phyloP scores from a whole-genome alignment of 2,329 filamentous ascomycete genomes.

The Aspergillus aculeatus region DNA sequence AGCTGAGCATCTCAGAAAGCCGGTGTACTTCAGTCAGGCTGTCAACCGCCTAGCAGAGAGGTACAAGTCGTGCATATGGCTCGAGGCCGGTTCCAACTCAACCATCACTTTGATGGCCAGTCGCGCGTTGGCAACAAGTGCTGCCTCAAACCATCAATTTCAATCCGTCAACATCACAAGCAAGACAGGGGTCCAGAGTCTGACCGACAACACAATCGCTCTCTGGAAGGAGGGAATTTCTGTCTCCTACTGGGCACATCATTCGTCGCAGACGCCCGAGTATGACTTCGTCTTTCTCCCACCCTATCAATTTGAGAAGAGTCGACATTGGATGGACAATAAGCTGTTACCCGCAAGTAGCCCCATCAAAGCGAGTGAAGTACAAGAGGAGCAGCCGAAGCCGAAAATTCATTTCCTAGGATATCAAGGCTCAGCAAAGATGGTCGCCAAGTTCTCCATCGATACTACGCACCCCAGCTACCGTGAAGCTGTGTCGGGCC shows the following conservation, averaged over 20 bases:
- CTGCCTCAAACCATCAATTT: slow-evolving; percentile 13
- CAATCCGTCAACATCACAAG: slow-evolving; percentile 19
- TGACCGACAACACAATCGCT: slow-evolving; percentile 29
- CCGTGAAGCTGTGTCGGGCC: slow-evolving; percentile 14
- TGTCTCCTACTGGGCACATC: slow-evolving; percentile 42
- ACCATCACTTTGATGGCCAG: slow-evolving; percentile 35
- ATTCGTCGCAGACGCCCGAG: slow-evolving; percentile 25
- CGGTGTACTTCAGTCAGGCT: slow-evolving; percentile 50
- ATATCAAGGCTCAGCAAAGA: slow-evolving; percentile 12
- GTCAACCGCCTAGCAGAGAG: slow-evolving; percentile 35
- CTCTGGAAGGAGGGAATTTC: slow-evolving; percentile 45
- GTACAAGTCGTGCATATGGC: slow-evolving; percentile 26
- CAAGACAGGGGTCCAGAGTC: slow-evolving; percentile 7
- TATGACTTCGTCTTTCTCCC: slow-evolving; percentile 36
- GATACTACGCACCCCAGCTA: slow-evolving; percentile 16
- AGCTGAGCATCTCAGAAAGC: slow-evolving; percentile 32
- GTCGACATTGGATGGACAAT: slow-evolving; percentile 41
- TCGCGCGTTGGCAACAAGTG: slow-evolving; percentile 22
- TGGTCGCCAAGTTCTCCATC: slow-evolving; percentile 14
- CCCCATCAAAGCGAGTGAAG: background rate
- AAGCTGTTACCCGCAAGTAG: slow-evolving; percentile 7
- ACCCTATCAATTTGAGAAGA: slow-evolving; percentile 48
- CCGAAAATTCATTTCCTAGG: slow-evolving; percentile 10
- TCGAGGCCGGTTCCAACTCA: slow-evolving; percentile 45
- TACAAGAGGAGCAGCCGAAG: background rate